These are phyloP conservation scores for Cucurbita pepo DNA, from an alignment of 306 rosid species.

Conservation along the genomic window DNA sequence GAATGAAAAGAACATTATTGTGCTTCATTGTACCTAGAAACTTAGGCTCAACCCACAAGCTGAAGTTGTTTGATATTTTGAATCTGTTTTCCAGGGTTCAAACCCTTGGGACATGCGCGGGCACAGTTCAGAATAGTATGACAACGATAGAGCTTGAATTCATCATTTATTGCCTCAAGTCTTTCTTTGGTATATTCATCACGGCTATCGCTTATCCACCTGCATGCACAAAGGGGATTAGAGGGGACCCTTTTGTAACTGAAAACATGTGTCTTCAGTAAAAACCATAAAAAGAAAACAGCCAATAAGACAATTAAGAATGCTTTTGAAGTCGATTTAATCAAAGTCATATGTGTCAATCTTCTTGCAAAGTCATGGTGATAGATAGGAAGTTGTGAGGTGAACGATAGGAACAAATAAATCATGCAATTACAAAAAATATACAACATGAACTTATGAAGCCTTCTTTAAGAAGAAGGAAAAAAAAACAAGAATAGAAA, in stretches of 20 bases:
- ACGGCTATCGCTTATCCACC: conserved; percentile 98
- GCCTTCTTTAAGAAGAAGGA: not conserved
- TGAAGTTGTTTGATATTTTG: conserved; percentile 59
- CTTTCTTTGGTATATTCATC: conserved; percentile 89
- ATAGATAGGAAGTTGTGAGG: no score
- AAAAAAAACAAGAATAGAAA: not conserved
- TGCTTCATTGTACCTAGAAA: conserved; percentile 9
- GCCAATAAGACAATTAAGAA: not conserved
- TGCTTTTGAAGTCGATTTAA: not conserved
- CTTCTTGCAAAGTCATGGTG: not conserved
- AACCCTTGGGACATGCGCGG: conserved; percentile 93
- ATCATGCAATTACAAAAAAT: not conserved
- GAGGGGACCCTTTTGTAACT: not conserved
- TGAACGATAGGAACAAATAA: not conserved
- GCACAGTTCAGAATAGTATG: conserved; percentile 98
- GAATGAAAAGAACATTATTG: conserved; percentile 15
- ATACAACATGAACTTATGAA: not conserved
- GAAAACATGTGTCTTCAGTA: not conserved
- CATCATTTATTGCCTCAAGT: conserved; percentile 77
- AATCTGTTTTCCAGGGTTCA: conserved; percentile 96
- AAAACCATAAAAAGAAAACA: not conserved
- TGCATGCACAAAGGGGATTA: conserved; percentile 12
- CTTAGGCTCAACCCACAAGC: conserved; percentile 10
- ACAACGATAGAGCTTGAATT: conserved; percentile 98
- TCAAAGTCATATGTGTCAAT: not conserved